These are phyloP conservation scores for Yarrowia yakushimensis DNA, from an alignment of 805 yeast species.

Conservation along the genomic window DNA sequence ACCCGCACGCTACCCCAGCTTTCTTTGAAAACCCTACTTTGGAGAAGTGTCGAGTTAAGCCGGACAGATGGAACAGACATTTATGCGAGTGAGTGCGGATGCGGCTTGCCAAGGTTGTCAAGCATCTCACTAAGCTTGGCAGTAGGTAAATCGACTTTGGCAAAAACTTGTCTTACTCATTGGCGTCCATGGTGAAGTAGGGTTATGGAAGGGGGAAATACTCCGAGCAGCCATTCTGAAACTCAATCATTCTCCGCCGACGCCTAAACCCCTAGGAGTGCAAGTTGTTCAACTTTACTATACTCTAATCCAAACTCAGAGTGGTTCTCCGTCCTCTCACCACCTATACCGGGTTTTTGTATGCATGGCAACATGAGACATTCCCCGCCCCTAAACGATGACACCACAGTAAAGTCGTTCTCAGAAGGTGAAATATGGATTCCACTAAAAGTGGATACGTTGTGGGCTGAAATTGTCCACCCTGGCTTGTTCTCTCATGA, in stretches of 20 bases:
- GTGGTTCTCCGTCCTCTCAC: neutral
- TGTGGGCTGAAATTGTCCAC: no score
- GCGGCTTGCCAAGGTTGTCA: conserved; percentile 11
- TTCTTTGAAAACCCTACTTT: neutral
- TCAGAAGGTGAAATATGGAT: neutral
- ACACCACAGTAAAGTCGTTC: neutral
- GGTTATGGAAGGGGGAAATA: neutral
- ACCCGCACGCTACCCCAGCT: conserved; percentile 7
- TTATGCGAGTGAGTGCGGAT: neutral
- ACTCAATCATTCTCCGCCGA: neutral
- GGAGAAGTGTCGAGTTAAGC: no score
- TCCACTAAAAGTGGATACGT: no score
- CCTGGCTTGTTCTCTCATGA: no score
- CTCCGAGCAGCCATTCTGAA: neutral
- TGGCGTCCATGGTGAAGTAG: neutral
- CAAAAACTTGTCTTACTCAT: no score
- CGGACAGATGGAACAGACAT: neutral
- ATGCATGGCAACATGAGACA: conserved; percentile 2
- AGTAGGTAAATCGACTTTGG: neutral
- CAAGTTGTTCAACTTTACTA: no score
- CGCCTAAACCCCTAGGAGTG: no score
- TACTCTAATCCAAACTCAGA: neutral
- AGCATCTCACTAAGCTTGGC: neutral
- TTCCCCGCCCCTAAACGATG: neutral
- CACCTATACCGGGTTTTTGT: neutral